Evolutionary conservation across 352 stramenopile genomes (phyloP), one percentile per base, ranked within the genome.

Genomic region (Pythium volutum): DNA sequence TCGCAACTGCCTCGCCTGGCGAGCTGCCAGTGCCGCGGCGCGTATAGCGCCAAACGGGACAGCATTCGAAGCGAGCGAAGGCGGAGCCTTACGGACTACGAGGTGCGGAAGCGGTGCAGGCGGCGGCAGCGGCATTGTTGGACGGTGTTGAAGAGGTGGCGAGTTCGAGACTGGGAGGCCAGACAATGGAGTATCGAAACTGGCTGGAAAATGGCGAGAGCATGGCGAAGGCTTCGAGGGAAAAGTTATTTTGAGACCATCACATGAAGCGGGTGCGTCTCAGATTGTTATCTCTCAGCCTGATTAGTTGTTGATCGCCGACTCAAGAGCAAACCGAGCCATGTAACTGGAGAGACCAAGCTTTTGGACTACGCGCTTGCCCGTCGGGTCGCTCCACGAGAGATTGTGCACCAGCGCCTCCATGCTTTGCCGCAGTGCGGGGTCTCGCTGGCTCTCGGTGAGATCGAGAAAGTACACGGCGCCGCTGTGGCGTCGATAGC

Each of bases 301-400:
- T n/a, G n/a, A n/a, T 65, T 57, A 81, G 47, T 71, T 82, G 18
- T 69, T 77, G 26, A 74, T 74, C 8, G 76, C 75, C 33, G 64
- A 62, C 33, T 79, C 70, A 4, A 74, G 41, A 4, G 63, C 69
- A 34, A 92, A 92, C 12, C 54, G 52, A 27, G 71, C 51, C 71
- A 91, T 76, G 59, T 76, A 93, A 48, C 72, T 81, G 0, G 79
- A 91, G 7, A 89, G 66, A 1, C 63, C 77, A 10, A 93, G 61
- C 65, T 93, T 91, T 43, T 93, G 83, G 22, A 91, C 56, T 11
- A 46, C 75, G 12, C 82, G 77, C 63, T 93, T 93, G 27, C 76
- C 74, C 3, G 73, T 69, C 15, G 77, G 72, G 47, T 90, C 81
- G 54, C 81, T 89, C 81, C 81, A 91, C 2, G 83, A 81, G 12